These are phyloP conservation scores for Psilocybe subaeruginosa DNA, from an alignment of 768 basidiomycete species.

Conservation along the genomic window DNA sequence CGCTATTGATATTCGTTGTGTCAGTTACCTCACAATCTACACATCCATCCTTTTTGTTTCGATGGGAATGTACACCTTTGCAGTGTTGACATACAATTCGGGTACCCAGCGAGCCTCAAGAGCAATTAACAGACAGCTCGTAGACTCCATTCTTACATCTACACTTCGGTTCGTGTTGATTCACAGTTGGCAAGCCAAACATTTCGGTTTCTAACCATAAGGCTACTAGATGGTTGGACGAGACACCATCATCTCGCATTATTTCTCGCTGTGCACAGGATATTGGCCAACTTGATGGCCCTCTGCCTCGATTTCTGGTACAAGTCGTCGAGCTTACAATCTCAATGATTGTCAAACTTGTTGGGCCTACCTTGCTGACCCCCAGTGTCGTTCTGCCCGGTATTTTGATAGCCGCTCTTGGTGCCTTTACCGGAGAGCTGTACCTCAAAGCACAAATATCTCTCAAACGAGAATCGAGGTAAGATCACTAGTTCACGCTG, in stretches of 20 bases:
- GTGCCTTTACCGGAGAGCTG: conserved; percentile 41
- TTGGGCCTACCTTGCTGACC: conserved; percentile 43
- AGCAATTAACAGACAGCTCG: conserved; percentile 51
- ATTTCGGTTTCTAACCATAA: background rate
- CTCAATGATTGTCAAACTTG: conserved; percentile 40
- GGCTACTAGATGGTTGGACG: conserved; percentile 45
- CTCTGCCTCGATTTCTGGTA: conserved; percentile 30
- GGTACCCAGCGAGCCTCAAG: conserved; percentile 56
- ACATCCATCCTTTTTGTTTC: conserved; percentile 6
- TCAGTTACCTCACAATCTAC: conserved; percentile 45
- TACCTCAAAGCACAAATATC: conserved; percentile 49
- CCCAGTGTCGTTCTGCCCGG: conserved; percentile 50
- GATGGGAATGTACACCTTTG: conserved; percentile 31
- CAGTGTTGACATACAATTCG: conserved; percentile 41
- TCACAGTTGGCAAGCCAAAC: background rate
- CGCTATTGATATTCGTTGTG: background rate
- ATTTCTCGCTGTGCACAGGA: conserved; percentile 72
- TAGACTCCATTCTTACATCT: conserved; percentile 56
- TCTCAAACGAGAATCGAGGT: conserved; percentile 49
- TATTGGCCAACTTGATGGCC: conserved; percentile 57
- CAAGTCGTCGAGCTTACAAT: conserved; percentile 30
- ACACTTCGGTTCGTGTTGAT: conserved; percentile 51
- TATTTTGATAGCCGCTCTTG: conserved; percentile 41
- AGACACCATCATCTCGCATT: conserved; percentile 52
- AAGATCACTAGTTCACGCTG: conserved; percentile 25